Conservation (phyloP, 495 filamentous ascomycete genomes). For the Neurospora terricola region DNA sequence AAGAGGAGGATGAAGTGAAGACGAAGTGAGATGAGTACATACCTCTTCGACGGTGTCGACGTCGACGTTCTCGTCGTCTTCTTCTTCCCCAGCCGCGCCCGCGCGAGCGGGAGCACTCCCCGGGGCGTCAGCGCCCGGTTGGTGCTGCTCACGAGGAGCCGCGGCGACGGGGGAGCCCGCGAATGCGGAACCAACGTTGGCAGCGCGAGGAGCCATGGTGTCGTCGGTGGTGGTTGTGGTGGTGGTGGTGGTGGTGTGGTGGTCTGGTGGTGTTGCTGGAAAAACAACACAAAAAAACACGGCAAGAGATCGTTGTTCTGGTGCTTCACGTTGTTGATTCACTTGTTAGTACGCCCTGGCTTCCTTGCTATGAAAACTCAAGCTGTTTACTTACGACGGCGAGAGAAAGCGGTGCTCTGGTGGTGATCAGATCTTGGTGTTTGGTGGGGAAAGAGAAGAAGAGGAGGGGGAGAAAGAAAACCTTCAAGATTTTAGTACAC, state of each 20-base stretch:
- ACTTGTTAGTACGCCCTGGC: not conserved
- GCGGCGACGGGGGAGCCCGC: not conserved
- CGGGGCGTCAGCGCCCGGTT: not conserved
- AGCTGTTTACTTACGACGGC: not conserved
- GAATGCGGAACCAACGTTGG: not conserved
- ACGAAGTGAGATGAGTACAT: not conserved
- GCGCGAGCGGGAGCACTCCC: not conserved
- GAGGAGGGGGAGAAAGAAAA: not conserved
- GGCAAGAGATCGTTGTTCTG: not conserved
- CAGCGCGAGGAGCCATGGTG: not conserved
- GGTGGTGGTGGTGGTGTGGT: not conserved
- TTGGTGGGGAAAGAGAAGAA: not conserved
- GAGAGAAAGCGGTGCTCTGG: not conserved
- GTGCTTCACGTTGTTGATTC: not conserved
- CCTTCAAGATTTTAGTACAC: not conserved
- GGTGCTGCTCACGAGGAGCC: not conserved
- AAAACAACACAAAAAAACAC: not conserved
- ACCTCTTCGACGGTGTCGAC: not conserved
- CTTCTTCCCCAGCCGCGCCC: not conserved
- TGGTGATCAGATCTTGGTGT: not conserved
- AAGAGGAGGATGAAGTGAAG: not conserved
- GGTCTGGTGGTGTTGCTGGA: not conserved
- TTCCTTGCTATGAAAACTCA: not conserved
- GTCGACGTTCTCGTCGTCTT: not conserved
- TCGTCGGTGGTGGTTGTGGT: not conserved